Evolutionary conservation across 169 alveolate genomes (phyloP).

Genomic region (Besnoitia besnoiti): DNA sequence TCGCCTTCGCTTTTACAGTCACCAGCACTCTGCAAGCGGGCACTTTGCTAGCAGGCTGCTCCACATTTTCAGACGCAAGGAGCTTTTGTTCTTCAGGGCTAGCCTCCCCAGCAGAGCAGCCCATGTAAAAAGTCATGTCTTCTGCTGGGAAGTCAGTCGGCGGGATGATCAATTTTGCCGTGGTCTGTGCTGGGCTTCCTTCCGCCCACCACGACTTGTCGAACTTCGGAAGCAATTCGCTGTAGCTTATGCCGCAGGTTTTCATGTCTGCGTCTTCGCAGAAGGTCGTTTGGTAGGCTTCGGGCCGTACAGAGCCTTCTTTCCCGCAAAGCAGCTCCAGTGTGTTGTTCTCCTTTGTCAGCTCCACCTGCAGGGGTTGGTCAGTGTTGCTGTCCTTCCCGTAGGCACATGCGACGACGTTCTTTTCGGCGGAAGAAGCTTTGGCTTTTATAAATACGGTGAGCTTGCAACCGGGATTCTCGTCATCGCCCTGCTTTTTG

Average conservation of each 20-base stretch:
- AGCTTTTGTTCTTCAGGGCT: neutral
- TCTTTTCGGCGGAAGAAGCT: neutral
- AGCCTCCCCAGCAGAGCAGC: neutral
- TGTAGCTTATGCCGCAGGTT: neutral
- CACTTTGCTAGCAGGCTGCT: too few species aligned
- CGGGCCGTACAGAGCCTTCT: neutral
- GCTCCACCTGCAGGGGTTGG: neutral
- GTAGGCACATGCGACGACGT: slow-evolving; percentile 27
- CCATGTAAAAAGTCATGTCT: neutral
- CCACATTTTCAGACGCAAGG: too few species aligned
- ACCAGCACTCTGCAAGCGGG: neutral
- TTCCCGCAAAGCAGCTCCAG: neutral
- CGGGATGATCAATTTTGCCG: neutral
- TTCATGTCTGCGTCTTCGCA: neutral
- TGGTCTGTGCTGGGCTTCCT: neutral
- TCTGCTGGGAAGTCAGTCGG: neutral
- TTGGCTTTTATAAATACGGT: neutral
- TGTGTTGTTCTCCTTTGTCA: neutral
- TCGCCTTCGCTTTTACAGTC: neutral
- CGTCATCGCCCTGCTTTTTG: neutral
- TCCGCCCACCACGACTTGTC: neutral
- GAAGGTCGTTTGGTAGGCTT: neutral
- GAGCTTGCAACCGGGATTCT: neutral
- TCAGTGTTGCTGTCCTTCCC: slow-evolving; percentile 9
- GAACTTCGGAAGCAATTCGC: neutral